These are phyloP conservation scores for Phytophthora syringae DNA, from an alignment of 352 stramenopile genomes.

Conservation along the genomic window DNA sequence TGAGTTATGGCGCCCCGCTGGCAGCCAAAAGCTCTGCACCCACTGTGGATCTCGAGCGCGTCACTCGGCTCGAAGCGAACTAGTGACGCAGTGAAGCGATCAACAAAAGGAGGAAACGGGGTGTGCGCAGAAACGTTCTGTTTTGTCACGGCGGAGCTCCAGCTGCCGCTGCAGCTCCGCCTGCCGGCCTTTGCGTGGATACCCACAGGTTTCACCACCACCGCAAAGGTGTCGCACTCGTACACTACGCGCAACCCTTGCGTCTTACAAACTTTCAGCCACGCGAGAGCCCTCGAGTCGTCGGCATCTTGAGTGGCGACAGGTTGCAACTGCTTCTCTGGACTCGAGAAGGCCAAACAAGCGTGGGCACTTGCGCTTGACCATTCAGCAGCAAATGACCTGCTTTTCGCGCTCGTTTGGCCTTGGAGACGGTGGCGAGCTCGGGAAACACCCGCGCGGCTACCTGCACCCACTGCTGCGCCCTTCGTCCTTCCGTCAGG, in stretches of 20 bases:
- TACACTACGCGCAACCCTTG: conserved; percentile 68
- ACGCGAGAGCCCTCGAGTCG: conserved; percentile 14
- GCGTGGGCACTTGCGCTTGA: conserved; percentile 38
- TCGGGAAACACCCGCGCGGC: conserved; percentile 54
- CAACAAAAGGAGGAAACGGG: too few species aligned
- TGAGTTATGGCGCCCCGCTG: too few species aligned
- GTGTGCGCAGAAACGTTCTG: too few species aligned
- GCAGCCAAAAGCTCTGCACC: too few species aligned
- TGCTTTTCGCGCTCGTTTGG: conserved; percentile 61
- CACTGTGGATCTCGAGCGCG: too few species aligned
- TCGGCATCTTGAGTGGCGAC: not conserved
- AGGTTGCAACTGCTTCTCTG: conserved; percentile 11
- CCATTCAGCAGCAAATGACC: conserved; percentile 52
- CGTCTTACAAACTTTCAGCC: conserved; percentile 46
- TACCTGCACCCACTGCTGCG: conserved; percentile 54
- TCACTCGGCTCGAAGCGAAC: too few species aligned
- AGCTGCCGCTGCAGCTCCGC: too few species aligned
- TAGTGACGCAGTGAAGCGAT: too few species aligned
- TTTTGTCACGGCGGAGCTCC: too few species aligned
- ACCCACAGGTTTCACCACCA: conserved; percentile 66
- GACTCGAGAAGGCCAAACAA: conserved; percentile 34
- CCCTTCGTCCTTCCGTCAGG: conserved; percentile 2
- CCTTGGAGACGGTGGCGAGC: conserved; percentile 66
- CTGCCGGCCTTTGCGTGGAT: conserved; percentile 80
- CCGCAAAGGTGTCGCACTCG: conserved; percentile 48